Conservation (phyloP, 2,329 filamentous ascomycete genomes). For the Pseudogymnoascus sp. region DNA sequence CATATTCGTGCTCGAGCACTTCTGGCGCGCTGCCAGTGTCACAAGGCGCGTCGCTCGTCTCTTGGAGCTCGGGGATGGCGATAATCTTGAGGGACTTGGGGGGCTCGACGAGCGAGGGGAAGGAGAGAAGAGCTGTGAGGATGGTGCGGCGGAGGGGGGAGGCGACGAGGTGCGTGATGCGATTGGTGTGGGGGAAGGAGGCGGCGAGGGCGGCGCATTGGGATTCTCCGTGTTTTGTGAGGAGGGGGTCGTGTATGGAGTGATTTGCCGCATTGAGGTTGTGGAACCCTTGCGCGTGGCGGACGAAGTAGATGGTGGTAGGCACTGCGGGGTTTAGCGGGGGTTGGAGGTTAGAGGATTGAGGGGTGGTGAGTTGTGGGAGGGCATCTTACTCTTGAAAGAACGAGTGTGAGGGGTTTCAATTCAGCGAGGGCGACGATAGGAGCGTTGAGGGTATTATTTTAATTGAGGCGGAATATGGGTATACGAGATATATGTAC, state of each 20-base stretch:
- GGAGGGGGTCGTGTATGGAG: conserved; percentile 62
- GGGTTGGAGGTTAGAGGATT: neutral
- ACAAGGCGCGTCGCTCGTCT: conserved; percentile 65
- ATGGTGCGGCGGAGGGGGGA: conserved; percentile 76
- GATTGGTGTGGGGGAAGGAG: conserved; percentile 55
- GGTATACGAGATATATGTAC: neutral
- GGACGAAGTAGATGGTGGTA: conserved; percentile 54
- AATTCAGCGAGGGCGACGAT: neutral
- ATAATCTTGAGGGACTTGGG: conserved; percentile 36
- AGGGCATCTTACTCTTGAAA: neutral
- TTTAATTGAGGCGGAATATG: neutral
- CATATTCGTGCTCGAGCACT: conserved; percentile 44
- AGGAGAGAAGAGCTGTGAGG: conserved; percentile 64
- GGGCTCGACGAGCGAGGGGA: conserved; percentile 45
- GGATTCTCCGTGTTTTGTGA: conserved; percentile 65
- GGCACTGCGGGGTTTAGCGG: neutral
- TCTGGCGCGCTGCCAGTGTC: conserved; percentile 59
- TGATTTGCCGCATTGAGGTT: conserved; percentile 67
- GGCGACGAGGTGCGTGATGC: conserved; percentile 62
- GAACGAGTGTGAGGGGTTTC: neutral
- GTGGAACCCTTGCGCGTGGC: conserved; percentile 73
- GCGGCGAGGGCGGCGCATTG: conserved; percentile 61
- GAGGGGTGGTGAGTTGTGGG: neutral
- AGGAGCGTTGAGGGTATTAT: neutral
- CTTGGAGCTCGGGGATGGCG: conserved; percentile 68